phyloP scores from a whole-genome alignment of 2,329 filamentous ascomycete species.

The Neonectria neomacrospora region DNA sequence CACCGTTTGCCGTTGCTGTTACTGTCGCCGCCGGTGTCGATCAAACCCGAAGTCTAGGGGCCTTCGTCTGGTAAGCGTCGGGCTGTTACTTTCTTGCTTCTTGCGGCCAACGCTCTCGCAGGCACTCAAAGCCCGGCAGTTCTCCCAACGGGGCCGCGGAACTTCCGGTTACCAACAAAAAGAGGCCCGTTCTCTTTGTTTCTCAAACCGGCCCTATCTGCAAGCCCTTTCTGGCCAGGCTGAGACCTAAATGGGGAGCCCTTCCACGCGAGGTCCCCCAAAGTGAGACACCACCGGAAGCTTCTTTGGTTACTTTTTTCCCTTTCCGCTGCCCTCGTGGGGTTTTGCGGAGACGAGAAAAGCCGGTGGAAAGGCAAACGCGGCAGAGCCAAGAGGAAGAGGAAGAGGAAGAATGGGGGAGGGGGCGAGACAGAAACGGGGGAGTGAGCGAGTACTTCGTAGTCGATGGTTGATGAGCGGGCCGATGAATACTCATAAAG shows the following conservation, averaged over 20 bases:
- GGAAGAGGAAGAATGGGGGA: background rate
- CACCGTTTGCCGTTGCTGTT: slow-evolving; percentile 25
- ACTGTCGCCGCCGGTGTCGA: slow-evolving; percentile 13
- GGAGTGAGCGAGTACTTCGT: slow-evolving; percentile 6
- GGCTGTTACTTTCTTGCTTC: slow-evolving; percentile 7
- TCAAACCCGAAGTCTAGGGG: slow-evolving; percentile 18
- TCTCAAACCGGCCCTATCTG: slow-evolving; percentile 32
- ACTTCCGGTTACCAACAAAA: slow-evolving; percentile 24
- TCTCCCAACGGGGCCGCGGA: slow-evolving; percentile 32
- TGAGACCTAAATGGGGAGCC: slow-evolving; percentile 18
- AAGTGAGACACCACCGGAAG: slow-evolving; percentile 42
- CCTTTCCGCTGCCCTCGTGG: slow-evolving; percentile 36
- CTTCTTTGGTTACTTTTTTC: slow-evolving; percentile 41
- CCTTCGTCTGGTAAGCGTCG: slow-evolving; percentile 1
- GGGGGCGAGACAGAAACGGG: slow-evolving; percentile 14
- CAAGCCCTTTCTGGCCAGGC: slow-evolving; percentile 27
- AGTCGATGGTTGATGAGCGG: slow-evolving; percentile 18
- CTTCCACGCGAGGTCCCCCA: slow-evolving; percentile 35
- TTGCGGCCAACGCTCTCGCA: slow-evolving; percentile 3
- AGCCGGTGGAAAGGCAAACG: slow-evolving; percentile 22
- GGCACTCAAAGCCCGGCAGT: slow-evolving; percentile 30
- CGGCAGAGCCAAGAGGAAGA: slow-evolving; percentile 8
- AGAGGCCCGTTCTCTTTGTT: slow-evolving; percentile 27
- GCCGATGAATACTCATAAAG: slow-evolving; percentile 16
- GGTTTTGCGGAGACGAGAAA: slow-evolving; percentile 38